Conservation (phyloP, 371 early-diverging fungal species). For the Entomophthora muscae region DNA sequence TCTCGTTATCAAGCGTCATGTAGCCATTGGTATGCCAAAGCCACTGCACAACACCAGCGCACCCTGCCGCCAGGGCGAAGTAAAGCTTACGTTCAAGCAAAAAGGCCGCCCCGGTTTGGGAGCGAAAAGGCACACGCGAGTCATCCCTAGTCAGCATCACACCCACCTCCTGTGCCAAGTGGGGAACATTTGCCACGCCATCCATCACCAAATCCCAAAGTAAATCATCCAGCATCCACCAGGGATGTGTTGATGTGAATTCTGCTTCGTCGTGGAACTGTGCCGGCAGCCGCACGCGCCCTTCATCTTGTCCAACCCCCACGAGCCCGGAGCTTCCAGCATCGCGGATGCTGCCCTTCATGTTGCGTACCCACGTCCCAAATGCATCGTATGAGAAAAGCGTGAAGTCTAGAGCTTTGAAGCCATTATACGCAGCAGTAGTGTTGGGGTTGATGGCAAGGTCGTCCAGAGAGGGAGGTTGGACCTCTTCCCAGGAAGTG, state of each 20-base stretch:
- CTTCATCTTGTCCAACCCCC: conserved; percentile 6
- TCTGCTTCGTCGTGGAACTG: not conserved
- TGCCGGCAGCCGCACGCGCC: not conserved
- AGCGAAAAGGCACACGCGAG: not conserved
- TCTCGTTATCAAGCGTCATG: conserved; percentile 6
- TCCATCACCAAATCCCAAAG: not conserved
- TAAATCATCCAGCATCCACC: conserved; percentile 1
- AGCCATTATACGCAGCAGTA: not conserved
- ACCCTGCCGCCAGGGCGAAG: not conserved
- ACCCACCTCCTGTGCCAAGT: conserved; percentile 4
- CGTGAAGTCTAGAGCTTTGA: not conserved
- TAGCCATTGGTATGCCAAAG: not conserved
- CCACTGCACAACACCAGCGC: conserved; percentile 5
- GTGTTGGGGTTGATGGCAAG: not conserved
- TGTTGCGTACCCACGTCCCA: not conserved
- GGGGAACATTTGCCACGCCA: not conserved
- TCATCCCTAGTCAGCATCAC: not conserved
- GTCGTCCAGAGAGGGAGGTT: not conserved
- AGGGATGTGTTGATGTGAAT: conserved; percentile 7
- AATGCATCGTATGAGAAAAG: not conserved
- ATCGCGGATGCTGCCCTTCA: not conserved
- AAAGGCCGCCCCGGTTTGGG: not conserved
- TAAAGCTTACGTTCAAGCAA: conserved; percentile 6
- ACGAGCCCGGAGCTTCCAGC: not conserved
- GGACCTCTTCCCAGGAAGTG: not conserved